These are phyloP conservation scores for Mucuna pruriens DNA, from an alignment of 306 rosid species.

Conservation along the genomic window DNA sequence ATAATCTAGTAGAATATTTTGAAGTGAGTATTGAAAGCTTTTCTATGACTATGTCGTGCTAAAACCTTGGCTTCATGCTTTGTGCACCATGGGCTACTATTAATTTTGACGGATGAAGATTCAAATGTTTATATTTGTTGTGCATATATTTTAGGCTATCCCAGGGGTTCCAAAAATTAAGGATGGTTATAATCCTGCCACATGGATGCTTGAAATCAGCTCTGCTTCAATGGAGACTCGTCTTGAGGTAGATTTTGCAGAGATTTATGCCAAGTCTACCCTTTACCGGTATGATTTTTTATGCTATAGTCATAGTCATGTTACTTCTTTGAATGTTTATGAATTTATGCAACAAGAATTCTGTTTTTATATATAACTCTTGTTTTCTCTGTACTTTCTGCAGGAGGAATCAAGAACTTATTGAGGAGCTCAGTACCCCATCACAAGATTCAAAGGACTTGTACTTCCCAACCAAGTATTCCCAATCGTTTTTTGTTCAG, in stretches of 20 bases:
- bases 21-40: constrained; percentile 39
- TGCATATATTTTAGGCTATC: constrained; percentile 48
- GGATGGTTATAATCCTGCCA: constrained; percentile 79
- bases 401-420: constrained; percentile 64
- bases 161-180: constrained; percentile 64
- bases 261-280: constrained; percentile 56
- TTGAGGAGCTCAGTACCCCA: constrained; percentile 56
- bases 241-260: constrained; percentile 63
- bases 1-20: constrained; percentile 44
- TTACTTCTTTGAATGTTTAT: not conserved
- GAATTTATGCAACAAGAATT: not conserved
- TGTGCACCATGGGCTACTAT: not conserved
- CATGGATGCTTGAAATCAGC: constrained; percentile 80
- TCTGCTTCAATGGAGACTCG: constrained; percentile 54
- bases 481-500: constrained; percentile 60
- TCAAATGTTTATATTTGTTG: not conserved
- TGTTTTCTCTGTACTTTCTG: not conserved
- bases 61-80: not conserved
- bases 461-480: constrained; percentile 64
- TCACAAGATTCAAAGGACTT: constrained; percentile 61
- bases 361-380: constrained; percentile 6
- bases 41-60: not conserved
- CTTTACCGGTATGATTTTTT: constrained; percentile 55
- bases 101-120: not conserved
- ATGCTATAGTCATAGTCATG: not conserved